A percentile compares a stretch with the other conserved stretches of the same genome.
phyloP scores from a whole-genome alignment of 805 yeast species.

The Clavispora carvajalis region DNA sequence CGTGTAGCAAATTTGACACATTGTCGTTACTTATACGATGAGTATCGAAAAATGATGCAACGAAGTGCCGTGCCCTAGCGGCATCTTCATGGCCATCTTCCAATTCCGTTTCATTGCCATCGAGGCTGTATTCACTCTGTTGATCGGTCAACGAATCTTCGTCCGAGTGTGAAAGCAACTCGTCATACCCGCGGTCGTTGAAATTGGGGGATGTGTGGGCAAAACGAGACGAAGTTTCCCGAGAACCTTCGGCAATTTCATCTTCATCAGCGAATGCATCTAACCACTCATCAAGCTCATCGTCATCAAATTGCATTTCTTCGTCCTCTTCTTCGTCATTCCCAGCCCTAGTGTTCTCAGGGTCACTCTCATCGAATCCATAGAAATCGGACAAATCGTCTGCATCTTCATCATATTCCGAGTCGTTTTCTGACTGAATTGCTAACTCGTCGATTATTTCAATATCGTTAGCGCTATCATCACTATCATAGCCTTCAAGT shows the following conservation, averaged over 20 bases:
- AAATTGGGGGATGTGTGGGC: neutral
- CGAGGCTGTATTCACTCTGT: slow-evolving; percentile 7
- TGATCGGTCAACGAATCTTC: neutral
- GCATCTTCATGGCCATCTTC: slow-evolving; percentile 22
- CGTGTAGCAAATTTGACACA: slow-evolving; percentile 15
- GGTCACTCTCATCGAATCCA: slow-evolving; percentile 18
- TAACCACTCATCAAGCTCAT: slow-evolving; percentile 37
- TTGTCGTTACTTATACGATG: slow-evolving; percentile 19
- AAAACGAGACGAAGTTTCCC: neutral
- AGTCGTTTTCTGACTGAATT: slow-evolving; percentile 24
- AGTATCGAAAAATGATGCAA: slow-evolving; percentile 23
- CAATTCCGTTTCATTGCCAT: slow-evolving; percentile 13
- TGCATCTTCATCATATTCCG: slow-evolving; percentile 29
- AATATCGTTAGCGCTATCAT: slow-evolving; percentile 26
- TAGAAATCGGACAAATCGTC: slow-evolving; percentile 18
- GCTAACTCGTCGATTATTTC: slow-evolving; percentile 33
- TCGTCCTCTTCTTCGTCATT: slow-evolving; percentile 26
- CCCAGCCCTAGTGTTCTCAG: no score
- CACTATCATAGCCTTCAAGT: slow-evolving; percentile 18
- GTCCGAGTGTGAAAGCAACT: neutral
- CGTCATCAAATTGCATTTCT: slow-evolving; percentile 30
- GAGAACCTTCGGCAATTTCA: slow-evolving; percentile 16
- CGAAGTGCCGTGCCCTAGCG: slow-evolving; percentile 19
- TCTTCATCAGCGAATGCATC: slow-evolving; percentile 29
- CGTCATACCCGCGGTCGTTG: neutral